Conservation (phyloP, 2,329 filamentous ascomycete genomes). For the Endocalyx cinctus region DNA sequence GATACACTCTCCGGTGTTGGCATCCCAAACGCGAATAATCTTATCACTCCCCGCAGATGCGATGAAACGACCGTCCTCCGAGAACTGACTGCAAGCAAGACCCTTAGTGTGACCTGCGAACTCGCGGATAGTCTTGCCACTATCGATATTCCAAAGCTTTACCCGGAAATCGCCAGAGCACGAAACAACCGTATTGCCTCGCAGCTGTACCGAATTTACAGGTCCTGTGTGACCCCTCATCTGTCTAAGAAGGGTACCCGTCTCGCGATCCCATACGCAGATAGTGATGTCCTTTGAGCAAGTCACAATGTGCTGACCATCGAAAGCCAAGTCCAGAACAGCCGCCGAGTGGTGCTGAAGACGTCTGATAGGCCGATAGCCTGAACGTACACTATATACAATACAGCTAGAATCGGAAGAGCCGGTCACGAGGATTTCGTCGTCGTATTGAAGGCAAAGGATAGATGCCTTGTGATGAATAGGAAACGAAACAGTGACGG, state of each 20-base stretch:
- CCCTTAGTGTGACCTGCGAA: slow-evolving; percentile 89
- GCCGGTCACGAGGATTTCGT: slow-evolving; percentile 87
- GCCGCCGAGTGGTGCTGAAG: slow-evolving; percentile 78
- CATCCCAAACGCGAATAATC: slow-evolving; percentile 93
- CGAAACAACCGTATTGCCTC: slow-evolving; percentile 86
- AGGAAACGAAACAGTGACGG: slow-evolving; percentile 52
- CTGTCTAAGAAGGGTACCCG: slow-evolving; percentile 69
- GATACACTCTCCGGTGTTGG: slow-evolving; percentile 79
- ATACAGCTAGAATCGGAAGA: slow-evolving; percentile 91
- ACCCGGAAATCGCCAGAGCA: slow-evolving; percentile 91
- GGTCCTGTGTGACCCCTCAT: slow-evolving; percentile 83
- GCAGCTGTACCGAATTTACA: slow-evolving; percentile 93
- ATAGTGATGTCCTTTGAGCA: slow-evolving; percentile 96
- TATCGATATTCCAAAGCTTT: slow-evolving; percentile 92
- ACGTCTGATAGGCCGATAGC: slow-evolving; percentile 75
- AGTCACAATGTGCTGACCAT: slow-evolving; percentile 87
- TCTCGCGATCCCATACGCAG: slow-evolving; percentile 87
- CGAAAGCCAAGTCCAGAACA: slow-evolving; percentile 90
- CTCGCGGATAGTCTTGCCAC: slow-evolving; percentile 82
- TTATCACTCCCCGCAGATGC: slow-evolving; percentile 94
- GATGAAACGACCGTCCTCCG: slow-evolving; percentile 88
- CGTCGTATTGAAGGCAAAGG: slow-evolving; percentile 90
- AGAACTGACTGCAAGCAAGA: slow-evolving; percentile 92
- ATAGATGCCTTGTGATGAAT: slow-evolving; percentile 86
- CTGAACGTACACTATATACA: slow-evolving; percentile 76